Evolutionary conservation across 345 rosid genomes (phyloP), one percentile per base, ranked within the genome.

Genomic region (Linum lewisii): DNA sequence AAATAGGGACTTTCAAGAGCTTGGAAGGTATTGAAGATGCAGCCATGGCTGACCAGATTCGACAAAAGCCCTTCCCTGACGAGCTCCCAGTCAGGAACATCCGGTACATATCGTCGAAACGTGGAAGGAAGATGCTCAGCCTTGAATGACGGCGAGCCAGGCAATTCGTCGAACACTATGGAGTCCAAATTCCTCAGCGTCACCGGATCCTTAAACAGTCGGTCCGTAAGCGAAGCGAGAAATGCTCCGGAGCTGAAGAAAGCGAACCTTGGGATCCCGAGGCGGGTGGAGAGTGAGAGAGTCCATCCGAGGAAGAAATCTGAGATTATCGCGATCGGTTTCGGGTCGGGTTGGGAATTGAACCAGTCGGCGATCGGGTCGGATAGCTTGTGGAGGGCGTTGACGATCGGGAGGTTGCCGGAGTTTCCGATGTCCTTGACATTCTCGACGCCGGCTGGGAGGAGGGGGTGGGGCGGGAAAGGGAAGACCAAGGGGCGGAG

Each of bases 271-370:
- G 81, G 84, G 18, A 88, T 58, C 14, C 65, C 59, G 21, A 84
- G 58, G 0, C 66, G 32, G n/a, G 0, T 19, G 36, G 87, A 79
- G 4, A 88, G 73, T n/a, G 68, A 72, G 18, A 36, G 15, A n/a
- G 90, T 85, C 90, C 86, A 88, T 11, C 90, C 94, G 11, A 83
- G 78, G 70, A 88, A 88, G 78, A 82, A 83, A 54, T 84, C 94
- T 5, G 94, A 88, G 60, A 88, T 57, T 64, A 89, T 65, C 15
- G 88, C 89, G 0, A 76, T 58, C 0, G 97, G 92, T 29, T 29
- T 29, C 6, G 92, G 95, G 34, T 73, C 44, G 14, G 52, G 32
- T 37, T 84, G 92, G 64, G 87, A 75, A 13, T 29, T 50, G 61
- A 84, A 84, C 97, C 91, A 86, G 1, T 52, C 20, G 65, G 72